Conservation (phyloP, 345 rosid species). For the Gossypioides kirkii region DNA sequence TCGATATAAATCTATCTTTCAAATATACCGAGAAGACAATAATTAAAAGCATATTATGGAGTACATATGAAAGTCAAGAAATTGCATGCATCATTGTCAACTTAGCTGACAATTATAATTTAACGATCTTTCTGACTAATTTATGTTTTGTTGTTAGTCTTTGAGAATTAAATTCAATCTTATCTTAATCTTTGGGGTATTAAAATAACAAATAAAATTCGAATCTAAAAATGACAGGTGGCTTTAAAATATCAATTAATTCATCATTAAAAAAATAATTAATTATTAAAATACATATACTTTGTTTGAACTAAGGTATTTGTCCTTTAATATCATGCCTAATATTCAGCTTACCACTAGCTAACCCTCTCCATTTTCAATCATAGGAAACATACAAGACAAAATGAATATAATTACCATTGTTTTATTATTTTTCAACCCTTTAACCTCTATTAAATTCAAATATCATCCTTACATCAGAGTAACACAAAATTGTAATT, state of each 20-base stretch:
- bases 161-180: not conserved
- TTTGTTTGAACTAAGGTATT: not conserved
- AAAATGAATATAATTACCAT: no score
- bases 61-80: slow-evolving; percentile 15
- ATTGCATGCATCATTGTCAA: slow-evolving; percentile 28
- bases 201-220: not conserved
- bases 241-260: not conserved
- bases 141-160: not conserved
- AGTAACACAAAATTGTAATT: no score
- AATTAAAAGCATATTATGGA: no score
- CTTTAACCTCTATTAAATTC: no score
- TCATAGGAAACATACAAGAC: not conserved
- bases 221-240: slow-evolving; percentile 5
- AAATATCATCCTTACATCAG: no score
- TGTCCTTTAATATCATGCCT: slow-evolving; percentile 5
- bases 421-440: no score
- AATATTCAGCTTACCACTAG: not conserved
- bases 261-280: not conserved
- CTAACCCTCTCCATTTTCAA: not conserved
- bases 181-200: not conserved
- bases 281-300: not conserved
- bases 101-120: slow-evolving; percentile 21
- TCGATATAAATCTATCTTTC: no score
- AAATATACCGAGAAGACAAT: no score
- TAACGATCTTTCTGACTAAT: slow-evolving; percentile 1